These are phyloP conservation scores for Aspergillus pseudoterreus DNA, from an alignment of 2,329 filamentous ascomycete species.

Conservation along the genomic window DNA sequence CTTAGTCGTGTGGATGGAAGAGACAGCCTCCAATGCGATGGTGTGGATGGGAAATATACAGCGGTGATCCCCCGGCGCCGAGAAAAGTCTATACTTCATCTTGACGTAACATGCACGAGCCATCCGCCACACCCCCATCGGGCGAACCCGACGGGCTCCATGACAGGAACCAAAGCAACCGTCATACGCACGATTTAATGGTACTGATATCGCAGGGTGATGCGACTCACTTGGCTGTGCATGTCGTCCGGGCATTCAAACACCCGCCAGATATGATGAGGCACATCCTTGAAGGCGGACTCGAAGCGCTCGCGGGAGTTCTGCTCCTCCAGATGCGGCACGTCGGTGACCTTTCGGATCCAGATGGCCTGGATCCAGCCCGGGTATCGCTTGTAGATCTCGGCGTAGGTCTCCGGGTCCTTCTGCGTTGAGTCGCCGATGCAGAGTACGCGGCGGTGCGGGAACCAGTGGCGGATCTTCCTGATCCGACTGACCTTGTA, in stretches of 20 bases:
- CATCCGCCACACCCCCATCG: neutral
- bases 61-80: neutral
- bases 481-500: constrained; percentile 82
- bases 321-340: constrained; percentile 70
- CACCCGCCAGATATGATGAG: constrained; percentile 69
- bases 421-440: constrained; percentile 90
- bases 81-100: constrained; percentile 2
- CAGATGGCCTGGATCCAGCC: constrained; percentile 80
- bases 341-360: constrained; percentile 77
- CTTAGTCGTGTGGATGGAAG: neutral
- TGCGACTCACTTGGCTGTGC: constrained; percentile 27
- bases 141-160: neutral
- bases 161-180: neutral
- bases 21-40: neutral
- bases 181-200: too few relatives aligned
- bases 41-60: neutral
- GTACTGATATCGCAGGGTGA: neutral
- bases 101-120: constrained; percentile 14
- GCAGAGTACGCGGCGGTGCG: constrained; percentile 72
- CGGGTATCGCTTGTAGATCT: constrained; percentile 65
- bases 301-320: constrained; percentile 74
- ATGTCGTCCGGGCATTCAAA: constrained; percentile 74
- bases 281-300: constrained; percentile 73
- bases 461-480: constrained; percentile 76
- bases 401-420: constrained; percentile 85